Base-by-base conservation (phyloP, 805 yeast genomes). In the Phaffomyces opuntiae region DNA sequence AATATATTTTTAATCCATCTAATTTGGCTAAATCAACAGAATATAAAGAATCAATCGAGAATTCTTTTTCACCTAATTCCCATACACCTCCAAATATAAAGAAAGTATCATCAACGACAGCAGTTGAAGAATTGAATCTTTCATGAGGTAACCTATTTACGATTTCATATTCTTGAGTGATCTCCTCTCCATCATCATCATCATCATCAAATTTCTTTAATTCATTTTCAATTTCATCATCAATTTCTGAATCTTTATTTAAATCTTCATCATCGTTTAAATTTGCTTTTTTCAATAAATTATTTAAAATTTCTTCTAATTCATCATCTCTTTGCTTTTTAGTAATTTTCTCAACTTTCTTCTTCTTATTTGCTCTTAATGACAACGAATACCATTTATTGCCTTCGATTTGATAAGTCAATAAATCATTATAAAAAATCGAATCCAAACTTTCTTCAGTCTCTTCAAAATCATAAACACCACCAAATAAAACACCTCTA, bases 381-480 rank as follows among this genome's bases (percentile, higher is more conserved):
- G 77, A 65, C 54, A 89, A 63, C 7, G 83, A 75, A 57, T 78
- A 86, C 98, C 99, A 91, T 61, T 96, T 77, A 64, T 91, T 91
- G 16, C 81, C 72, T 55, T 88, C 96, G 16, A 83, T 71, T 51
- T 89, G 95, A 62, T 87, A 91, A 2, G 95, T 83, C 56, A 79
- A 80, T 42, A 91, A 64, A 49, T 81, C 80, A 62, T 90, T 89
- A 67, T 77, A 91, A 62, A 90, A 91, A 40, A 77, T 79, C 1
- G 96, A 87, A 39, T 85, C 91, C 49, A 91, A 67, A 44, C 85
- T 78, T 65, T 93, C 98, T 63, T 91, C 98, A 13, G 96, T 91
- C 65, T 91, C 99, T 55, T 90, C 96, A 50, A 77, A 86, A 64
- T 91, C 98, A 57, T 78, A 90, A 13, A 93, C 99, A 56, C 98